Base-by-base conservation (phyloP, 768 basidiomycete genomes). In the Glaciozyma antarctica region DNA sequence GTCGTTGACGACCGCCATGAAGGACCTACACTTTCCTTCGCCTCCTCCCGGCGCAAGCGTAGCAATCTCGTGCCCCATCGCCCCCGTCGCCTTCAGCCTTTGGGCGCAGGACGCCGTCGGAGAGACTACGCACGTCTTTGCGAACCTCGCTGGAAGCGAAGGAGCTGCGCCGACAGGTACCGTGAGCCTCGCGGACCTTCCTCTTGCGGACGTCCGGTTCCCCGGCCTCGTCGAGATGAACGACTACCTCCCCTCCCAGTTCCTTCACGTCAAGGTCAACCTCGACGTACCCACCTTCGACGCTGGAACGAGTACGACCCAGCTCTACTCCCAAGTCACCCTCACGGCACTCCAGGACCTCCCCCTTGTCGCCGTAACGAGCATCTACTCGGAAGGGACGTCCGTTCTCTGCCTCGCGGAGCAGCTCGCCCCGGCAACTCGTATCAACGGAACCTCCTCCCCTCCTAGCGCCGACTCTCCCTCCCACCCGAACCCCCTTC, bases 221-320 rank as follows among this genome's bases (percentile, higher is more conserved):
- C 57, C 64, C 9, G 24, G 30, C 43, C 62, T 73, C n/a, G 52
- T 28, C 19, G 54, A 17, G 24, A 73, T 73, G 73, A 45, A 62
- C 63, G 66, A 72, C 58, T 60, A 63, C 51, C 64, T 71, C 19
- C 67, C 71, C 21, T 73, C 71, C 59, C 71, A 70, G 55, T 73
- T 72, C 69, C 58, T 73, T 16, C 69, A 73, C 64, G 49, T 67
- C 54, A 58, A 66, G 21, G 45, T 71, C 60, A 49, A 61, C 49
- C 62, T 73, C 45, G 58, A 59, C 51, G 43, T 72, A 26, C 73
- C 71, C 6, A 60, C 26, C 2, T 9, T 56, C 26, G 26, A 51
- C 59, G 58, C 41, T 19, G 32, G 47, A 1, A n/a, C 19, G 32
- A 53, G 63, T 43, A 52, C 22, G 21, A 30, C 38, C 16, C 7